Percentiles rank a stretch among this genome's conserved stretches.
Evolutionary conservation across 1,284 basidiomycete genomes (phyloP).

Genomic region (Cryptococcus sp.): DNA sequence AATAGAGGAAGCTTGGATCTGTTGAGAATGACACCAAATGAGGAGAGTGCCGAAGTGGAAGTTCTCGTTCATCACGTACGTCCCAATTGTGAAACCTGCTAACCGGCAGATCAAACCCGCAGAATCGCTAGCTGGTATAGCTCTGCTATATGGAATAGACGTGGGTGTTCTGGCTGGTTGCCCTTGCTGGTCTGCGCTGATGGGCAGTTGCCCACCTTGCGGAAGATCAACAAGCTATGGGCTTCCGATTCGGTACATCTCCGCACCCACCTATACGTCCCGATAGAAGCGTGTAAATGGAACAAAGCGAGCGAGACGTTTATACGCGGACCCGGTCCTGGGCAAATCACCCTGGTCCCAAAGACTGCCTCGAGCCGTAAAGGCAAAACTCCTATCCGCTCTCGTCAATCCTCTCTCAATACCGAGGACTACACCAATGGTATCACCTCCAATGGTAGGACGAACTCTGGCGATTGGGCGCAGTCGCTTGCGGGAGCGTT

Average conservation of each 20-base stretch:
- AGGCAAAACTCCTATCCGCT: constrained; percentile 11
- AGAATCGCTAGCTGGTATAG: constrained; percentile 77
- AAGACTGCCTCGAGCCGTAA: constrained; percentile 13
- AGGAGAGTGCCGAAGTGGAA: constrained; percentile 34
- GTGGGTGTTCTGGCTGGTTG: constrained; percentile 44
- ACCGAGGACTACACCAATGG: constrained; percentile 1
- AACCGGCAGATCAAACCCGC: constrained; percentile 55
- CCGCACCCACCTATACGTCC: constrained; percentile 73
- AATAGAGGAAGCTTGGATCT: constrained; percentile 30
- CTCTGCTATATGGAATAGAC: constrained; percentile 77
- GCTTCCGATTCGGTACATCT: constrained; percentile 80
- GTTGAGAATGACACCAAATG: constrained; percentile 23
- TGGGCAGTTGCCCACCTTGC: constrained; percentile 58
- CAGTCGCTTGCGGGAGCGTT: constrained; percentile 7
- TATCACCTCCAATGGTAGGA: constrained; percentile 1
- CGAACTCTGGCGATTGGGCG: background rate
- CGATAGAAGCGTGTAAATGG: constrained; percentile 50
- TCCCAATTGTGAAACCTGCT: background rate
- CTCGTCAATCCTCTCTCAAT: background rate
- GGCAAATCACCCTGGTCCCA: constrained; percentile 38
- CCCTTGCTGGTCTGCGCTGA: background rate
- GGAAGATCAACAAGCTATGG: constrained; percentile 84
- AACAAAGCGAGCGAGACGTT: constrained; percentile 37
- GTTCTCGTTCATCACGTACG: constrained; percentile 49
- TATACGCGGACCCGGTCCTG: constrained; percentile 37